A percentile compares a stretch with the other conserved stretches of the same genome.
phyloP scores from a whole-genome alignment of 2,329 filamentous ascomycete species.

The Botrytis paeoniae region DNA sequence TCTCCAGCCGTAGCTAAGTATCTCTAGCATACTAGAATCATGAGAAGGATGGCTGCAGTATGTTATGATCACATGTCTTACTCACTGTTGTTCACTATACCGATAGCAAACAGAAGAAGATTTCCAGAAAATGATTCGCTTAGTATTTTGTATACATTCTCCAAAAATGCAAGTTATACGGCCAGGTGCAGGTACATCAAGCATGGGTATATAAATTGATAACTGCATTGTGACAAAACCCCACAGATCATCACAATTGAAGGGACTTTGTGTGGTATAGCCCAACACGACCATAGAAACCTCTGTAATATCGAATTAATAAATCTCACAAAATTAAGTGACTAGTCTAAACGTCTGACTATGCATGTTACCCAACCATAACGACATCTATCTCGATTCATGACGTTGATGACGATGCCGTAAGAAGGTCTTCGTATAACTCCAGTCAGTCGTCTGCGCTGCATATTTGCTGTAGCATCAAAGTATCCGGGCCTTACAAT shows the following conservation, averaged over 20 bases:
- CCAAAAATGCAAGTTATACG: conserved; percentile 9
- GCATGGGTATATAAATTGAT: conserved; percentile 16
- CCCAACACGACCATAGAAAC: background rate
- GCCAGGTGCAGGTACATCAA: background rate
- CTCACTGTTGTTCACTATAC: background rate
- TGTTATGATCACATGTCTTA: conserved; percentile 21
- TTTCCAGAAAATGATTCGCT: background rate
- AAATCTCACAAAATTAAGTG: background rate
- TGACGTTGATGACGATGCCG: background rate
- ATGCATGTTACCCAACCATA: background rate
- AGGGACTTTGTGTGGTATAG: background rate
- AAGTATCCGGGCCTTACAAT: background rate
- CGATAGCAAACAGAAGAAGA: background rate
- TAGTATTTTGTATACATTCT: background rate
- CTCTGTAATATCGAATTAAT: background rate
- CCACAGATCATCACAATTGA: conserved; percentile 17
- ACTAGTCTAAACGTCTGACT: background rate
- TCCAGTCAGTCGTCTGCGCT: background rate
- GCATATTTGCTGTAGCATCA: background rate
- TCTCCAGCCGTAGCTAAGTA: background rate
- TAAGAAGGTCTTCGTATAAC: background rate
- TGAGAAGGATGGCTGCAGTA: conserved; percentile 17
- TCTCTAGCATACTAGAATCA: conserved; percentile 3
- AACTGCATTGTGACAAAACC: conserved; percentile 14
- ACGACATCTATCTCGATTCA: background rate